Conservation (phyloP, 169 alveolate species). For the Hepatocystis sp. region DNA sequence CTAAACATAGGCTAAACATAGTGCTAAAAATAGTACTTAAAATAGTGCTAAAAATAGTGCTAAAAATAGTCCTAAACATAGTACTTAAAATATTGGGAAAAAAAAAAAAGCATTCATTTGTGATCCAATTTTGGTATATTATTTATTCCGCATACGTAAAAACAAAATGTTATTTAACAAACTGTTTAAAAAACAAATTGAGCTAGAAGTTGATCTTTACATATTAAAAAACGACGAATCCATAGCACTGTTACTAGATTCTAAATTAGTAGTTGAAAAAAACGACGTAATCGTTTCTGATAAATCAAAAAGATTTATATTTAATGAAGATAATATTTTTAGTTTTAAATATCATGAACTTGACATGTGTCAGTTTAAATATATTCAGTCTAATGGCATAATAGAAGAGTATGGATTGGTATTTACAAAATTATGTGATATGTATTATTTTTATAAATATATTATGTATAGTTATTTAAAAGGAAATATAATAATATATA, state of each 20-base stretch:
- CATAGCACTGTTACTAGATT: slow-evolving; percentile 20
- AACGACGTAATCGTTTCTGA: slow-evolving; percentile 11
- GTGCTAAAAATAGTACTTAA: no score
- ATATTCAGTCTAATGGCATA: slow-evolving; percentile 18
- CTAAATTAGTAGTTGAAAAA: slow-evolving; percentile 15
- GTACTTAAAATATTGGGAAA: no score
- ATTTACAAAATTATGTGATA: slow-evolving; percentile 12
- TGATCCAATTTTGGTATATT: no score
- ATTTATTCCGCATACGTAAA: not conserved
- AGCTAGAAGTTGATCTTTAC: slow-evolving; percentile 27
- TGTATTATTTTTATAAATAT: slow-evolving; percentile 55
- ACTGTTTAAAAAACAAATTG: slow-evolving; percentile 15
- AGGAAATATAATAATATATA: slow-evolving; percentile 15
- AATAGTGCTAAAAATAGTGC: no score
- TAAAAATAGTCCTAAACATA: no score
- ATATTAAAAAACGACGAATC: slow-evolving; percentile 12
- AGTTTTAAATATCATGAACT: slow-evolving; percentile 41
- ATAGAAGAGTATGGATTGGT: slow-evolving; percentile 45
- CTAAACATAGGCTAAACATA: no score
- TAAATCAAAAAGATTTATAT: not conserved
- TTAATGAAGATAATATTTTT: slow-evolving; percentile 34
- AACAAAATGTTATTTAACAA: slow-evolving; percentile 20
- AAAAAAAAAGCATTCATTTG: no score
- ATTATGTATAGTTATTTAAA: slow-evolving; percentile 44
- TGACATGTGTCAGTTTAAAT: slow-evolving; percentile 52